Percentiles rank a stretch among this genome's conserved stretches.
phyloP scores from a whole-genome alignment of 2,329 filamentous ascomycete genomes.

The Thelonectria rubi region DNA sequence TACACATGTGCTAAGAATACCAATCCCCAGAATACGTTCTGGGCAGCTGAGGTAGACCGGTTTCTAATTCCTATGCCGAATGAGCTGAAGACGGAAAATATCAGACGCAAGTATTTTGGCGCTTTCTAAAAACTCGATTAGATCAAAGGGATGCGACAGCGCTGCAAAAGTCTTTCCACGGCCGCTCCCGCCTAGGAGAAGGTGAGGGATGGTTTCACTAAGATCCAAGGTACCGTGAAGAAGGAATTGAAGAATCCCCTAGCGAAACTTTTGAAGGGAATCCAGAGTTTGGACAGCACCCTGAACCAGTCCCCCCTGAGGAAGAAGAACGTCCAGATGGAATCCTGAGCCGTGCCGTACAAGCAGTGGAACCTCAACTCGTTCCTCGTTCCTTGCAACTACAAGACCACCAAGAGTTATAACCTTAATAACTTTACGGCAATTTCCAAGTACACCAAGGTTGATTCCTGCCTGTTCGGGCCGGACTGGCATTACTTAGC shows the following conservation, averaged over 20 bases:
- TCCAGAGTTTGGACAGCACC: slow-evolving; percentile 17
- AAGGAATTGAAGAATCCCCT: slow-evolving; percentile 22
- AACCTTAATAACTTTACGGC: background rate
- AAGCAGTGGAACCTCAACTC: slow-evolving; percentile 20
- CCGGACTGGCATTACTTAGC: slow-evolving; percentile 19
- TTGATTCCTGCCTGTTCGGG: slow-evolving; percentile 21
- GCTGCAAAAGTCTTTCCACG: background rate
- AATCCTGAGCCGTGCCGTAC: slow-evolving; percentile 7
- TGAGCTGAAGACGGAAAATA: too few species aligned
- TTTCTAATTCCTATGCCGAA: too few species aligned
- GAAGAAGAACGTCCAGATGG: slow-evolving; percentile 22
- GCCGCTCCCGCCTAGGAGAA: background rate
- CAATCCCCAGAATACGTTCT: too few species aligned
- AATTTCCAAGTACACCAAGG: background rate
- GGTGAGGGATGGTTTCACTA: slow-evolving; percentile 6
- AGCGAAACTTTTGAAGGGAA: slow-evolving; percentile 23
- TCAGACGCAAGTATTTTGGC: too few species aligned
- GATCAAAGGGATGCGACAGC: background rate
- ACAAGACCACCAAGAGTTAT: background rate
- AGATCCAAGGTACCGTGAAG: slow-evolving; percentile 24
- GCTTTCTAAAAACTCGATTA: too few species aligned
- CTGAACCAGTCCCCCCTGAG: slow-evolving; percentile 23
- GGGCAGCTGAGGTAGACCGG: too few species aligned
- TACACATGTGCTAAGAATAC: too few species aligned
- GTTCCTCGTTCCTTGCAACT: slow-evolving; percentile 25